A percentile compares a stretch with the other conserved stretches of the same genome.
These are phyloP conservation scores for Aspergillus clavatus DNA, from an alignment of 2,329 filamentous ascomycete species.

Conservation along the genomic window DNA sequence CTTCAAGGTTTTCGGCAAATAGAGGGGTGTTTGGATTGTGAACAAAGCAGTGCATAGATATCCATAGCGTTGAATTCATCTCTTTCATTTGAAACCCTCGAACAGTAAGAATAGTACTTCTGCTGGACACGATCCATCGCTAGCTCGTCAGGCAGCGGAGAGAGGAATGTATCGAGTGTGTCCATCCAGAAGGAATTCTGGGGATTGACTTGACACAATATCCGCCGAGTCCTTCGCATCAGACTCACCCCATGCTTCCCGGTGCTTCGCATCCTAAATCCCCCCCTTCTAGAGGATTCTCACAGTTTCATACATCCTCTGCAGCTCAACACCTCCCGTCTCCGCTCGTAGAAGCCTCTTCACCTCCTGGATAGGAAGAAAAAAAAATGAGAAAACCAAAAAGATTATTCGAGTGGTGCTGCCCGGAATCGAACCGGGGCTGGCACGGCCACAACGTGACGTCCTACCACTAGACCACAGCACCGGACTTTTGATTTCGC, in stretches of 20 bases:
- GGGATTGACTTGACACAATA: no score
- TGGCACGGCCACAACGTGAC: slow-evolving; percentile 28
- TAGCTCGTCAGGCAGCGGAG: no score
- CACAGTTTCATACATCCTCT: slow-evolving; percentile 8
- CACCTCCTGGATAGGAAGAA: not conserved
- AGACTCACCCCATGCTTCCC: slow-evolving; percentile 12
- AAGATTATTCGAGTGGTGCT: slow-evolving; percentile 11
- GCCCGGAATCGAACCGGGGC: slow-evolving; percentile 27
- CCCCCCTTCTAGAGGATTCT: slow-evolving; percentile 12
- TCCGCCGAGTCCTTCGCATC: no score
- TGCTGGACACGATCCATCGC: no score
- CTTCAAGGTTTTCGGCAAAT: slow-evolving; percentile 35
- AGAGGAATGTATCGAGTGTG: no score
- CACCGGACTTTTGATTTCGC: slow-evolving; percentile 8
- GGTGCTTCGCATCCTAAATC: slow-evolving; percentile 13
- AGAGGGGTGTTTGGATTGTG: slow-evolving; percentile 4
- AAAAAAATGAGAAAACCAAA: slow-evolving; percentile 10
- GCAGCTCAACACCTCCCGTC: not conserved
- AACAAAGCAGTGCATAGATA: not conserved
- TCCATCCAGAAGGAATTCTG: no score
- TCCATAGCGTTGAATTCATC: not conserved
- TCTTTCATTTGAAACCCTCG: no score
- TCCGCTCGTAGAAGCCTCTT: slow-evolving; percentile 5
- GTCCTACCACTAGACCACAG: slow-evolving; percentile 25
- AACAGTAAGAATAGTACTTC: no score